phyloP scores from a whole-genome alignment of 2,329 filamentous ascomycete species.

The Trichoderma oligosporum region DNA sequence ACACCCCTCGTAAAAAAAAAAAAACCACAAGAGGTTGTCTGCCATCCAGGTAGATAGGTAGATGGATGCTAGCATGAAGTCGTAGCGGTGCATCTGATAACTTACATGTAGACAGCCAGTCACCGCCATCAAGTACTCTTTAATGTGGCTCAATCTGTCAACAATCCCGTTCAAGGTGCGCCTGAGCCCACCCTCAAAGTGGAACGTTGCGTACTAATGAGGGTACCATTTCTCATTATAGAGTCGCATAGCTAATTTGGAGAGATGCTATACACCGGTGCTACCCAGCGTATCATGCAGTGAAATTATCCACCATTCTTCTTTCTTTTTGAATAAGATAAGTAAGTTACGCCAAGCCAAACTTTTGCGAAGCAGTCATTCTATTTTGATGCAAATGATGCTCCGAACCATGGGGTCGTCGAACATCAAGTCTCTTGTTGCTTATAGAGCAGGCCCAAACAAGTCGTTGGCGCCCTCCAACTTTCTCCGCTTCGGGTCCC shows the following conservation, averaged over 20 bases:
- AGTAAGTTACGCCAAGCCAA: too few relatives aligned
- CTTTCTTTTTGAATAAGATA: not conserved
- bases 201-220: not conserved
- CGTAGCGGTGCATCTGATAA: too few relatives aligned
- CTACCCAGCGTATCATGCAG: not conserved
- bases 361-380: not conserved
- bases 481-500: conserved; percentile 46
- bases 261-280: not conserved
- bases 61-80: too few relatives aligned
- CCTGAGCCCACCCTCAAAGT: not conserved
- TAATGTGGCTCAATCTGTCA: not conserved
- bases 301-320: not conserved
- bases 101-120: too few relatives aligned
- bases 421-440: not conserved
- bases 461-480: conserved; percentile 42
- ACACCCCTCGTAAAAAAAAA: too few relatives aligned
- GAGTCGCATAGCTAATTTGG: not conserved
- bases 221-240: not conserved
- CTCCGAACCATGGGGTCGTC: not conserved
- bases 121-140: not conserved
- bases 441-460: conserved; percentile 44
- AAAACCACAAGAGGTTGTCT: too few relatives aligned
- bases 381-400: not conserved
- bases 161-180: not conserved
- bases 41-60: too few relatives aligned